Percentiles rank a stretch among this genome's conserved stretches.
These are phyloP conservation scores for Yarrowia hollandica DNA, from an alignment of 805 yeast species.

Conservation along the genomic window DNA sequence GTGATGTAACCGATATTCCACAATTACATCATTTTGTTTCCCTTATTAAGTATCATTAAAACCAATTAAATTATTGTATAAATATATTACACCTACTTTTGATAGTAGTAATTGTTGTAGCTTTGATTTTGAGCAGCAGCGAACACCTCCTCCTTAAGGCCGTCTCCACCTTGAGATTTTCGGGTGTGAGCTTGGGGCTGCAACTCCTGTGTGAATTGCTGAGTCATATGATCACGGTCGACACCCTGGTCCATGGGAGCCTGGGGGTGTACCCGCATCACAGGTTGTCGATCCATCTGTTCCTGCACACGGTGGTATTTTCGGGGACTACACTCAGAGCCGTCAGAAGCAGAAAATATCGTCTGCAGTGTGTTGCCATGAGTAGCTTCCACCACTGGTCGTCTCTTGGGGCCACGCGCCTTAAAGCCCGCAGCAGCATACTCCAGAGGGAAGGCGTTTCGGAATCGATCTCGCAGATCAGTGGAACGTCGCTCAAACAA, in stretches of 20 bases:
- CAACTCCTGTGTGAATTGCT: slow-evolving; percentile 24
- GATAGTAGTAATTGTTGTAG: slow-evolving; percentile 25
- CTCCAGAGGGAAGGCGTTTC: slow-evolving; percentile 49
- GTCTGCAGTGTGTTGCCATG: slow-evolving; percentile 26
- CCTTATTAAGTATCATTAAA: too few relatives aligned
- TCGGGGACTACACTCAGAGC: slow-evolving; percentile 7
- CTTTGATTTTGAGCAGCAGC: slow-evolving; percentile 4
- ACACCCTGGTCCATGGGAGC: slow-evolving; percentile 29
- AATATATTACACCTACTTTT: slow-evolving; percentile 23
- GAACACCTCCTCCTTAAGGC: slow-evolving; percentile 14
- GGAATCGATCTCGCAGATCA: slow-evolving; percentile 48
- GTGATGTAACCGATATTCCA: too few relatives aligned
- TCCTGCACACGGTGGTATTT: slow-evolving; percentile 26
- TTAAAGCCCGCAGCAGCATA: slow-evolving; percentile 49
- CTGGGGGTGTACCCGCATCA: slow-evolving; percentile 25
- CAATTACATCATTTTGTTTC: too few relatives aligned
- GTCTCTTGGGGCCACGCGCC: slow-evolving; percentile 37
- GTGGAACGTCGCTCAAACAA: slow-evolving; percentile 46
- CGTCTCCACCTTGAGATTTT: background rate
- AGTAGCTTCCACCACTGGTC: slow-evolving; percentile 20
- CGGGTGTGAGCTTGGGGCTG: slow-evolving; percentile 13
- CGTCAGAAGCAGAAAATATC: slow-evolving; percentile 20
- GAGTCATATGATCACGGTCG: slow-evolving; percentile 29
- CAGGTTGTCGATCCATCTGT: slow-evolving; percentile 26
- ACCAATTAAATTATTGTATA: background rate